Evolutionary conservation across 1,139 yeast genomes (phyloP), one percentile per base, ranked within the genome.

Genomic region (Hemisphaericaspora subhashii): DNA sequence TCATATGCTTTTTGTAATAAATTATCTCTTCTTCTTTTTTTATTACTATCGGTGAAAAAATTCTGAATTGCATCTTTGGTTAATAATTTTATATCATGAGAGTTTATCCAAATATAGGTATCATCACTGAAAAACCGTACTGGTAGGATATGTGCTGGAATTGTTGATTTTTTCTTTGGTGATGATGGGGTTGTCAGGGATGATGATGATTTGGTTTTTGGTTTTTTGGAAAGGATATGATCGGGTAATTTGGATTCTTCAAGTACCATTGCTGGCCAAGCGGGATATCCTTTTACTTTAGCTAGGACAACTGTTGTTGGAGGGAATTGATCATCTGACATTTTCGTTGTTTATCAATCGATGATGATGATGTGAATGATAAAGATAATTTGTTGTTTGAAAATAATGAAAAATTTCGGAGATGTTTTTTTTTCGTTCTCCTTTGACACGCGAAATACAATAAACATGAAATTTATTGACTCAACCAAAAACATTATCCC

Each of bases 211-310:
- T 59, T 54, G 13, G 62, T 47, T 49, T 74, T 78, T 10, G 85
- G 81, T 45, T 71, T 75, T 43, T 69, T 71, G 25, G 60, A 55
- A 31, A 62, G 46, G 21, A 84, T 74, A 47, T 74, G 66, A 9
- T 65, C 72, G 1, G 92, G 90, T 9, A 84, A 64, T 5, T 75
- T 54, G 18, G 70, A 66, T 39, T 66, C 72, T 2, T 83, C 83
- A n/a, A 84, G 69, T 2, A 84, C 78, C 77, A 83, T 79, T 3
- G 88, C 87, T 0, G 92, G 92, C 92, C 92, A 84, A 33, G 86
- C 81, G 6, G 90, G 85, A 54, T 80, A 84, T 5, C 90, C 89
- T 53, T 83, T 84, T 23, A 84, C 81, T 55, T 84, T 84, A 5
- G 89, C 88, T 28, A 84, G 66, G 0, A 84, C 89, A 3, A 82